Base-by-base conservation (phyloP, 2,329 filamentous ascomycete genomes). In the Cercospora janseana region DNA sequence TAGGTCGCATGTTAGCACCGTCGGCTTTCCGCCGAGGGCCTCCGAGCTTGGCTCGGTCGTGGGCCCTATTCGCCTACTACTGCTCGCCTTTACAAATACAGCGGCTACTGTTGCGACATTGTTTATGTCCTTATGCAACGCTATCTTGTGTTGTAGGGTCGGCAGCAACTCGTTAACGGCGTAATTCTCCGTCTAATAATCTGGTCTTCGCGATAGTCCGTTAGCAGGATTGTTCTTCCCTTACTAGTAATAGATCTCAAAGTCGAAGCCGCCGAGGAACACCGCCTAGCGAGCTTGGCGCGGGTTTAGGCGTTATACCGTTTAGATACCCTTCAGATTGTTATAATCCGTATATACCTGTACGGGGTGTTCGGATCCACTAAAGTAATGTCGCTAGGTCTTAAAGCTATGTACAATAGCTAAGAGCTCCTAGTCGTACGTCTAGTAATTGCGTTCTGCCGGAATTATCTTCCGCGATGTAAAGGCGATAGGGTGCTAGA, bases 221-320 rank as follows among this genome's bases (percentile, higher is more conserved):
- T 56, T 34, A n/a, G 46, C 34, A 28, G 35, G 29, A 37, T 56
- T 53, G 10, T 15, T 44, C 24, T 37, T 47, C 3, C 41, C 38
- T 41, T 42, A 7, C 7, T 51, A 34, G 38, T 50, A 47, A 35
- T 56, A 47, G 6, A 24, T 6, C 27, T 45, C 47, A 13, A 34
- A 37, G 23, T 54, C 51, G 45, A 56, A 54, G 15, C 26, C 34
- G 43, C 52, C 18, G 32, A 16, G 26, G 46, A 20, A 42, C 51
- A 31, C 10, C 10, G 10, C 10, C 28, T 31, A 31, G 10, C 10
- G 12, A n/a, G 15, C 10, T 13, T 31, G 15, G 28, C 10, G 10
- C 12, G 28, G 15, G 28, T 31, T 31, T 31, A 31, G 15, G 10
- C 15, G 12, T 13, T 31, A 31, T n/a, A 31, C 10, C 4, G 28